Evolutionary conservation across 495 filamentous ascomycete species (phyloP), one percentile per base, ranked within the genome.

Genomic region (Trichocladium antarcticum): DNA sequence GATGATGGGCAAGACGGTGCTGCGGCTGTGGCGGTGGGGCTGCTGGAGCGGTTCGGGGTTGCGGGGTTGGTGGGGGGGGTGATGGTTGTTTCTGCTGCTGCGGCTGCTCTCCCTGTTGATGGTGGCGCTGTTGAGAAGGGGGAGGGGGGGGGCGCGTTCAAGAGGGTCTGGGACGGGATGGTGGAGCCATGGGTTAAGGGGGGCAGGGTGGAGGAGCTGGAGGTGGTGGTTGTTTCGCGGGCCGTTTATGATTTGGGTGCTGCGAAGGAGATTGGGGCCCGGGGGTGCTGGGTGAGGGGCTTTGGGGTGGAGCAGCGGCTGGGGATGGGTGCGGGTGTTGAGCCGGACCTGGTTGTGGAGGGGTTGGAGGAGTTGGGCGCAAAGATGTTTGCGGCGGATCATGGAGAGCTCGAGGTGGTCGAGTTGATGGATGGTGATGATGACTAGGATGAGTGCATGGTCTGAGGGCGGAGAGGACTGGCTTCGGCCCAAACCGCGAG

Each of bases 281-380:
- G 29, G 41, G 24, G 32, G 4, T 51, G 42, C 27, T 51, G 49
- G 49, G 1, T 51, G 12, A 36, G 29, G 17, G 15, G 10, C 24
- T 14, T 9, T n/a, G 42, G 17, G 28, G 16, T 16, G 14, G 29
- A 34, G 14, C 9, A 34, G 28, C 1, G 5, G 21, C 10, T 7
- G 34, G 5, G 5, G 21, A 12, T 7, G 34, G 12, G 22, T 37
- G 44, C 17, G 5, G 37, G 9, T 3, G 17, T 17, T 10, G 15
- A 21, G 37, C 16, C 19, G 2, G 34, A 40, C 24, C 1, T 28
- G 1, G 28, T 45, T 9, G 39, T 51, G 2, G 15, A 17, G 11
- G 17, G 17, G 10, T n/a, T 51, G 40, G 49, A 19, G 0, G 41
- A 40, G 16, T 15, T 45, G 40, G 32, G 17, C 15, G 12, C n/a